Percentiles rank a stretch among this genome's conserved stretches.
These are phyloP conservation scores for Rhodotorula kratochvilovae DNA, from an alignment of 768 basidiomycete genomes.

Conservation along the genomic window DNA sequence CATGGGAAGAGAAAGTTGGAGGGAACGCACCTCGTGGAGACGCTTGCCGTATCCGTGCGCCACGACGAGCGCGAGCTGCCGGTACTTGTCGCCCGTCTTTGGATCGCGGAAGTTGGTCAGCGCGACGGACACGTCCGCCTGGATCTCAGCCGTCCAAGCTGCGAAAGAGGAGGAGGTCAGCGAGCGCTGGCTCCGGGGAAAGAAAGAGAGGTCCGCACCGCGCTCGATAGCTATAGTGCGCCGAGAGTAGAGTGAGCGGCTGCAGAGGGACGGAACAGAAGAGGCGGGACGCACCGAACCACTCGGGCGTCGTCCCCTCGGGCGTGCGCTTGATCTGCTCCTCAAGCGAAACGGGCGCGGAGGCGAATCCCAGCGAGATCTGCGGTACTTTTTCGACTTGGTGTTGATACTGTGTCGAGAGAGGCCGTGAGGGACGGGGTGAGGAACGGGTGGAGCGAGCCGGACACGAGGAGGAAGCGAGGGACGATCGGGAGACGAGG, in stretches of 20 bases:
- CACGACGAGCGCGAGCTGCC: constrained; percentile 36
- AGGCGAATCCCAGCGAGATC: constrained; percentile 30
- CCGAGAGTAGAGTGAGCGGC: neutral
- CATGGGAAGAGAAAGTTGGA: neutral
- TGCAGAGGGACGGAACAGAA: no score
- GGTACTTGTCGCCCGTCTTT: constrained; percentile 14
- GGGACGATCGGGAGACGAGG: neutral
- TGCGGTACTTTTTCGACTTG: constrained; percentile 16
- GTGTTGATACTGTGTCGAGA: constrained; percentile 15
- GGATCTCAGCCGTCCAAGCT: constrained; percentile 37
- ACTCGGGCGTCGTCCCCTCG: constrained; percentile 55
- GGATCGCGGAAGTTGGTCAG: constrained; percentile 29
- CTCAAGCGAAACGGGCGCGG: constrained; percentile 34
- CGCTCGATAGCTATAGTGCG: constrained; percentile 32
- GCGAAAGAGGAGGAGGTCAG: neutral
- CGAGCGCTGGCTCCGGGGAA: no score
- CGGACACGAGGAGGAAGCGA: neutral
- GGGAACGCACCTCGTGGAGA: constrained; percentile 5
- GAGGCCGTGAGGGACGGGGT: neutral
- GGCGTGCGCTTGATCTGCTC: constrained; percentile 34
- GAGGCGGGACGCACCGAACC: constrained; percentile 44
- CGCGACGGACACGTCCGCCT: constrained; percentile 34
- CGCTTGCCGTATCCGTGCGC: constrained; percentile 36
- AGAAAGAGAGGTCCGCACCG: constrained; percentile 4
- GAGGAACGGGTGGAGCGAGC: no score